phyloP scores from a whole-genome alignment of 2,329 filamentous ascomycete species.

The Calonectria hawksworthii region DNA sequence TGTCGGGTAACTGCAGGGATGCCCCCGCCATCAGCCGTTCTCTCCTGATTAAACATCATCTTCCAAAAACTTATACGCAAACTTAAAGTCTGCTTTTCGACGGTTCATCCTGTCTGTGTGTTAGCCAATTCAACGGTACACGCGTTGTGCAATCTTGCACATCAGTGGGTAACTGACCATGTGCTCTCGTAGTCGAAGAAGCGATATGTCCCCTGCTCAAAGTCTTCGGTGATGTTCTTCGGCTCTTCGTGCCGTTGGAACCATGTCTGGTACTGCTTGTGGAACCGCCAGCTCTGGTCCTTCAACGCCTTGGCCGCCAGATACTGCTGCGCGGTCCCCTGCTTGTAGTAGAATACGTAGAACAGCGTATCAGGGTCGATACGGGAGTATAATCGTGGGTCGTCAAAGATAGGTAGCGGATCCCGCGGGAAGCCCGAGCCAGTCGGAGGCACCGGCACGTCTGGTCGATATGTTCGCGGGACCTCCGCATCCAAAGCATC shows the following conservation, averaged over 20 bases:
- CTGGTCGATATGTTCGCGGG: slow-evolving; percentile 86
- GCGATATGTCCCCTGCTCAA: slow-evolving; percentile 97
- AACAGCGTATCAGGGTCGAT: slow-evolving; percentile 98
- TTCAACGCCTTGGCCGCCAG: slow-evolving; percentile 97
- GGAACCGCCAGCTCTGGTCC: slow-evolving; percentile 98
- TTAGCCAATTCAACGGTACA: slow-evolving; percentile 28
- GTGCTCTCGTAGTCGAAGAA: slow-evolving; percentile 99
- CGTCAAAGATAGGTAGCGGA: slow-evolving; percentile 91
- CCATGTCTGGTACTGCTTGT: slow-evolving; percentile 99
- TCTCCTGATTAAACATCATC: slow-evolving; percentile 77
- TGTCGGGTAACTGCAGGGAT: slow-evolving; percentile 3
- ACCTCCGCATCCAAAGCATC: slow-evolving; percentile 85
- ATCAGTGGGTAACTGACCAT: slow-evolving; percentile 74
- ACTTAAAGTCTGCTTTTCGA: slow-evolving; percentile 97
- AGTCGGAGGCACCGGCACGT: slow-evolving; percentile 80
- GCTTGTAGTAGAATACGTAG: slow-evolving; percentile 99
- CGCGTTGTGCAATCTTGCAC: neutral
- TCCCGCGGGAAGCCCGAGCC: slow-evolving; percentile 92
- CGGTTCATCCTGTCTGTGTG: slow-evolving; percentile 89
- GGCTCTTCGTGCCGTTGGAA: slow-evolving; percentile 99
- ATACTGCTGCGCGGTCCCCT: slow-evolving; percentile 95
- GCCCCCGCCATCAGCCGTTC: neutral
- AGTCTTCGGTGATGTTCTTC: slow-evolving; percentile 98
- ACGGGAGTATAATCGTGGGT: slow-evolving; percentile 86
- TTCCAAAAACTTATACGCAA: slow-evolving; percentile 97